Conservation (phyloP, 139 green algal species). For the Closterium sp. region DNA sequence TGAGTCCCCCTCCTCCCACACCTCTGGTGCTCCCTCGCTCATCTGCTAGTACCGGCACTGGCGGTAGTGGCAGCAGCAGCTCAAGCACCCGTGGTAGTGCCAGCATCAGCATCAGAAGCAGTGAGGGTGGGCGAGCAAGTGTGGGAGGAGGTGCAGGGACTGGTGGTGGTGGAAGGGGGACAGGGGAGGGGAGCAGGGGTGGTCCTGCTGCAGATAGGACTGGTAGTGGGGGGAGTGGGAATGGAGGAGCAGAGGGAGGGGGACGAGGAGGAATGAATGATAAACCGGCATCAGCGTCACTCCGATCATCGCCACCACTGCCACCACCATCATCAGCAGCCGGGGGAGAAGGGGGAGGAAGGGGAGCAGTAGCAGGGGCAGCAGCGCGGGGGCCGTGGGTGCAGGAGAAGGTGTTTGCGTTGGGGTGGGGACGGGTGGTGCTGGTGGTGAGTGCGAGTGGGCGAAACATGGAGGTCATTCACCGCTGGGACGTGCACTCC, state of each 20-base stretch:
- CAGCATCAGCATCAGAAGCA: not conserved
- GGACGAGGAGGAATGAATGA: no score
- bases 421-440: not conserved
- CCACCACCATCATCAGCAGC: no score
- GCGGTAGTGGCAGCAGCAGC: not conserved
- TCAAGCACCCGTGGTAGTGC: not conserved
- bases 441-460: not conserved
- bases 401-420: not conserved
- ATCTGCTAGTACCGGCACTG: not conserved
- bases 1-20: not conserved
- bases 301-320: no score
- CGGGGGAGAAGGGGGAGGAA: no score
- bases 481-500: not conserved
- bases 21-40: not conserved
- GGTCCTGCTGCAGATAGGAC: not conserved
- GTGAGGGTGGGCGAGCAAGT: not conserved
- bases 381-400: not conserved
- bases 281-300: no score
- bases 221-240: not conserved
- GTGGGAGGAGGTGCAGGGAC: not conserved
- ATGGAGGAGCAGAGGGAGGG: not conserved
- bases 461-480: not conserved
- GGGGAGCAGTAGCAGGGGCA: not conserved
- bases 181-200: no score
- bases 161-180: not conserved